Conservation (phyloP, 495 filamentous ascomycete genomes). For the Podospora didyma region DNA sequence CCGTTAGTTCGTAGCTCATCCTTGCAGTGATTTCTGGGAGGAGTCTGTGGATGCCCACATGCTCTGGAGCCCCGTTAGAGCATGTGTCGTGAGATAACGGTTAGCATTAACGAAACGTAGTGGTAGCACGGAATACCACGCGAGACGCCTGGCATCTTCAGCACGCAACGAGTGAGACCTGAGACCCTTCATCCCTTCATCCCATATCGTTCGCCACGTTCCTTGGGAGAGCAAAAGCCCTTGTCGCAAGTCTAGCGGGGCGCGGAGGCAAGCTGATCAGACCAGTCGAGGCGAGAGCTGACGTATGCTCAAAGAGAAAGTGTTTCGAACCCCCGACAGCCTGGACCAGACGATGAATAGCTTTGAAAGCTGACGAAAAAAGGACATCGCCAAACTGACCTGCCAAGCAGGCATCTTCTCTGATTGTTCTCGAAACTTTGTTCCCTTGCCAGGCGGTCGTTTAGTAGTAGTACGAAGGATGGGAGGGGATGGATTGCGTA, state of each 20-base stretch:
- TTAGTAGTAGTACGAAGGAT: neutral
- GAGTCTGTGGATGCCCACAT: neutral
- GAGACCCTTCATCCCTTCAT: too few species aligned
- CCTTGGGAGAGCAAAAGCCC: too few species aligned
- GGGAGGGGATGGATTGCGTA: too few species aligned
- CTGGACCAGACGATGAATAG: neutral
- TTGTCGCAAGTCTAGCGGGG: too few species aligned
- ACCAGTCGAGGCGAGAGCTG: slow-evolving; percentile 7
- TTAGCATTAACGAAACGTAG: too few species aligned
- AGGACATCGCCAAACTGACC: neutral
- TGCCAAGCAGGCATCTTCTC: slow-evolving; percentile 28
- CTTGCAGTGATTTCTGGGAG: neutral
- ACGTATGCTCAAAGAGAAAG: slow-evolving; percentile 14
- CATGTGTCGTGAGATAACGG: too few species aligned
- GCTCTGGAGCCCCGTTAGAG: neutral
- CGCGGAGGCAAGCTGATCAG: neutral
- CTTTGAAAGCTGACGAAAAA: neutral
- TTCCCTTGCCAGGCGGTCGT: neutral
- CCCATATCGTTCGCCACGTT: too few species aligned
- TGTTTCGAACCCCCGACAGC: neutral
- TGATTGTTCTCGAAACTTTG: neutral
- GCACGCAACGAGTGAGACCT: too few species aligned
- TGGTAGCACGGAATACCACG: too few species aligned
- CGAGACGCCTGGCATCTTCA: too few species aligned
- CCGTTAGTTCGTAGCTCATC: slow-evolving; percentile 5